Base-by-base conservation (phyloP, 441 rosid genomes). In the Mallotus japonicus region DNA sequence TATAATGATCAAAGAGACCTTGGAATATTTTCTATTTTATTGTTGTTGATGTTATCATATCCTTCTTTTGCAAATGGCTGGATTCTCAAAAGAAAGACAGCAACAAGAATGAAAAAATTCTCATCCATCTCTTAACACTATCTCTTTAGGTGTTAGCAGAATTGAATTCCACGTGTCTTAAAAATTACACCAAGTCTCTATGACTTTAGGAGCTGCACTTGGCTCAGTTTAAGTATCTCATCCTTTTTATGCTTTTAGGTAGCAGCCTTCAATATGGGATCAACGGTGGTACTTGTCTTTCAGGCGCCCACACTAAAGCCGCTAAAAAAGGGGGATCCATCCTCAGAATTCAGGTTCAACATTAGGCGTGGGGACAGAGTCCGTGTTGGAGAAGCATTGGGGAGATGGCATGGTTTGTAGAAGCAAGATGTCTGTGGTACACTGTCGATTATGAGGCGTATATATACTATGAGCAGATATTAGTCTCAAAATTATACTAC, bases 211-310 rank as follows among this genome's bases (percentile, higher is more conserved):
- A 28, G 32, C 32, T 28, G 32, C 32, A 1, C 32, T 28, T 28
- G 32, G 32, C 32, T 28, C 32, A 28, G 32, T 42, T 64, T 70
- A 34, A 57, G 10, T 32, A 12, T 65, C 58, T 66, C 67, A 20
- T 15, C 1, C 71, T 83, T 6, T 46, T 73, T 17, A 72, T 67
- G 42, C 50, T 37, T 79, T 72, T 62, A 92, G 98, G 82, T 95
- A 32, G 99, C 85, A 57, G 97, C 84, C 54, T 91, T 95, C 85
- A 90, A 92, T 86, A 85, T 91, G 93, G 97, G 98, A 78, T 95
- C 98, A 1, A 91, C 98, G 0, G 98, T 91, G 19, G 99, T 95
- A 65, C 92, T 95, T 12, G 87, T 95, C 65, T 95, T 95, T 81
- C 92, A 95, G 67, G 99, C 98, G 58, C 95, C 96, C 22, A 78